Evolutionary conservation across 805 yeast species (phyloP), one percentile per base, ranked within the genome.

Genomic region (Starmerella scarabaei): DNA sequence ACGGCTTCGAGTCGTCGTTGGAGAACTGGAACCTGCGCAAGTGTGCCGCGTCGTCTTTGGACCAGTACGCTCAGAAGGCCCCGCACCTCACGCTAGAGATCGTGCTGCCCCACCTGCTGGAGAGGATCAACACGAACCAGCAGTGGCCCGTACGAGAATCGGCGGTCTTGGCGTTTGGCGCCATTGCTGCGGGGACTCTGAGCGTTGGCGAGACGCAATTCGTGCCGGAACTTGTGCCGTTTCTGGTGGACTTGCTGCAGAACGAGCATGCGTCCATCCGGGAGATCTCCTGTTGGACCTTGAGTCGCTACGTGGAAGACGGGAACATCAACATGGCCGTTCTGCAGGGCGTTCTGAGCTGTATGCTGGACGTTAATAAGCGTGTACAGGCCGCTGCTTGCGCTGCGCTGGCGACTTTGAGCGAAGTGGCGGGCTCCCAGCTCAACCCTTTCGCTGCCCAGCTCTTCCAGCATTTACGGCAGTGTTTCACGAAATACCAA

Each of bases 381-480:
- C 80, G 80, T 42, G 98, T 88, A n/a, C 98, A 91, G 62, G 88
- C 85, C 53, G 80, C 94, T 41, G 95, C 94, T 1, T 83, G 94
- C 51, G 73, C 85, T 28, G 81, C 95, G 9, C 69, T 88, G 33
- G 79, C 94, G 1, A 77, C 76, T 41, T 80, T 86, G 46, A 75
- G 86, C 30, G 96, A 86, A 53, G 72, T 69, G 42, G 70, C 91
- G 18, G 84, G 81, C 39, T 60, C 74, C 1, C 68, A 66, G 32
- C 66, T 86, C 36, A 69, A 67, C 20, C 77, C 77, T 17, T 73
- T 79, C 45, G 62, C 76, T 36, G 80, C 69, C 35, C 79, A 77
- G 7, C 65, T 91, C 43, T 64, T 88, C 47, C 67, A 67, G 33
- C 85, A 74, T 53, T 77, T 88, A 59, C 71, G 75, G 41, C 58